A percentile compares a stretch with the other conserved stretches of the same genome.
Evolutionary conservation across 805 yeast species (phyloP).

Genomic region (Candida ulmi): DNA sequence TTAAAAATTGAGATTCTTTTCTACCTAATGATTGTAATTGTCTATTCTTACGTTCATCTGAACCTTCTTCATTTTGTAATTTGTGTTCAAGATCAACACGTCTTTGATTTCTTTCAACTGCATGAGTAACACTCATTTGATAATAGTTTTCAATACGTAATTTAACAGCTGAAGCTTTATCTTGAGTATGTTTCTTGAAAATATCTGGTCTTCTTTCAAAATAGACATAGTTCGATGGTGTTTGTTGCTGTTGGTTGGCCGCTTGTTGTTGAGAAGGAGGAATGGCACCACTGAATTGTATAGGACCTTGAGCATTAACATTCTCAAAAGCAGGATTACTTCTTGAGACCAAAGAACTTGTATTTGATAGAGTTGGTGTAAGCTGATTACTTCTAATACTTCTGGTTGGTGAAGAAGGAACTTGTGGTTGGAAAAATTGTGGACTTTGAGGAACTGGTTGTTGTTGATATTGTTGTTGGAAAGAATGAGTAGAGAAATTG

Average conservation of each 20-base stretch:
- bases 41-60: slow-evolving; percentile 63
- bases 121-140: slow-evolving; percentile 86
- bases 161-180: slow-evolving; percentile 49
- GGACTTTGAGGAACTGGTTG: slow-evolving; percentile 18
- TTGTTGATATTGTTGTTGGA: slow-evolving; percentile 19
- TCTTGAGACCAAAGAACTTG: slow-evolving; percentile 18
- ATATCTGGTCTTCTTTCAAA: slow-evolving; percentile 26
- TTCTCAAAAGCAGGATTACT: slow-evolving; percentile 6
- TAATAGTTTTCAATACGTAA: slow-evolving; percentile 80
- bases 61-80: slow-evolving; percentile 65
- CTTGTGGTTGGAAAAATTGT: slow-evolving; percentile 23
- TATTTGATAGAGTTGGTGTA: slow-evolving; percentile 20
- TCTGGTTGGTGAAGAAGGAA: slow-evolving; percentile 28
- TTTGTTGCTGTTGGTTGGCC: slow-evolving; percentile 7
- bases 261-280: slow-evolving; percentile 1
- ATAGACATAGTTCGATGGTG: slow-evolving; percentile 18
- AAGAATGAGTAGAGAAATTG: slow-evolving; percentile 7
- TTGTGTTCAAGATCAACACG: slow-evolving; percentile 79
- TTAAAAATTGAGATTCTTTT: slow-evolving; percentile 80
- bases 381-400: slow-evolving; percentile 21
- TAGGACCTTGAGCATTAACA: slow-evolving; percentile 16
- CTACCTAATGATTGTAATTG: slow-evolving; percentile 77
- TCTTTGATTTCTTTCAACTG: slow-evolving; percentile 93
- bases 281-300: slow-evolving; percentile 4
- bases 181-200: slow-evolving; percentile 25